Conservation (phyloP, 495 filamentous ascomycete species). For the Darksidea phi region DNA sequence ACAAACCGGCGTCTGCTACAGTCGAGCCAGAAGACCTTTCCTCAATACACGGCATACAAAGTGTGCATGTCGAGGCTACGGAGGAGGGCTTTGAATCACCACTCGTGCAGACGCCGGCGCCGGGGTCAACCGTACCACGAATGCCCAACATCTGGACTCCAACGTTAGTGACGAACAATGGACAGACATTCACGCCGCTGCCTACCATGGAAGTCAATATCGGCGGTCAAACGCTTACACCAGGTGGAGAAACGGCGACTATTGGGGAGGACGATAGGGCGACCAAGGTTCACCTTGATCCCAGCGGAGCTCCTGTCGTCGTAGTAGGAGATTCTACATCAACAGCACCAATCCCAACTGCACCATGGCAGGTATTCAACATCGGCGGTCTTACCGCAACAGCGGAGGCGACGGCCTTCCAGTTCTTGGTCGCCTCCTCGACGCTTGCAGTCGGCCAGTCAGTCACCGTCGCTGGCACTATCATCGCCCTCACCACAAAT, state of each 20-base stretch:
- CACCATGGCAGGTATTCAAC: slow-evolving; percentile 2
- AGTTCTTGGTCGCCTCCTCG: slow-evolving; percentile 12
- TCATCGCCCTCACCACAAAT: slow-evolving; percentile 15
- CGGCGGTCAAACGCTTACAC: background rate
- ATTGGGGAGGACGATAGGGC: slow-evolving; percentile 14
- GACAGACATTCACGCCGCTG: background rate
- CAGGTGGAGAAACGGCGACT: slow-evolving; percentile 12
- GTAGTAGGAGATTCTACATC: slow-evolving; percentile 9
- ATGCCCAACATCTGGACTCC: background rate
- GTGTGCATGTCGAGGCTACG: background rate
- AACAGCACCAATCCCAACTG: background rate
- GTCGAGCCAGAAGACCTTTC: too few species aligned
- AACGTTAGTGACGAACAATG: background rate
- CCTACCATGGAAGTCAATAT: slow-evolving; percentile 7
- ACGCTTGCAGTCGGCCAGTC: slow-evolving; percentile 17
- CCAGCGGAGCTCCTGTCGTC: slow-evolving; percentile 13
- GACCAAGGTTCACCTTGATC: slow-evolving; percentile 15
- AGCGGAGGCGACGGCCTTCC: background rate
- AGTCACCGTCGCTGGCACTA: slow-evolving; percentile 20
- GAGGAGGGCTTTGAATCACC: background rate
- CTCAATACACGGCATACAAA: too few species aligned
- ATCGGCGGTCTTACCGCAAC: slow-evolving; percentile 18
- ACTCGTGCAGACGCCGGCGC: background rate
- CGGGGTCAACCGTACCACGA: background rate
- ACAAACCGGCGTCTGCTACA: background rate